Percentiles rank a stretch among this genome's conserved stretches.
Conservation (phyloP, 225 moss, liverwort and hornwort species). For the Anthoceros angustus region DNA sequence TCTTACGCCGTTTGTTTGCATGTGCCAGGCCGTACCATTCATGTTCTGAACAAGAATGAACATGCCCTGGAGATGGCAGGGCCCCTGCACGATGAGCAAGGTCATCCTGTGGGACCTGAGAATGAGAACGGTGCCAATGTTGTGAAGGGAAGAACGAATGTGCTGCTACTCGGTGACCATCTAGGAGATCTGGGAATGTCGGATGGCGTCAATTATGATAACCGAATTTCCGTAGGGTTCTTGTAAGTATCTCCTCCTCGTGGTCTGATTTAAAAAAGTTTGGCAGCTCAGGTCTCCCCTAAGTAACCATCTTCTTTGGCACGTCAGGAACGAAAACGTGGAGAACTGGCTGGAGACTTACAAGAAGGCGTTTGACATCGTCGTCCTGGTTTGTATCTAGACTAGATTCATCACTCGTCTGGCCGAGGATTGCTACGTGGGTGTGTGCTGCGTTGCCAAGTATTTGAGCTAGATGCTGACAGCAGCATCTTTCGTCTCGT, state of each 20-base stretch:
- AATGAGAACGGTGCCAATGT: constrained; percentile 30
- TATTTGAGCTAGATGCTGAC: neutral
- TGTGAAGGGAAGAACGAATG: constrained; percentile 61
- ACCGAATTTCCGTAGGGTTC: constrained; percentile 61
- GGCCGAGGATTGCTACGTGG: neutral
- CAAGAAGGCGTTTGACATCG: constrained; percentile 54
- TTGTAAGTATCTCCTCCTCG: constrained; percentile 22
- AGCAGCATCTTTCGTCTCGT: neutral
- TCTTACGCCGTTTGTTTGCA: neutral
- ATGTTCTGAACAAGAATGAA: constrained; percentile 67
- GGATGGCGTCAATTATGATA: constrained; percentile 51
- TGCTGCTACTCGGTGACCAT: constrained; percentile 63
- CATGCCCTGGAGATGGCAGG: constrained; percentile 71
- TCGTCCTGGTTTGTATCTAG: constrained; percentile 32
- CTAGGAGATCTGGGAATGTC: constrained; percentile 85
- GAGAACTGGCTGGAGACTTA: constrained; percentile 57
- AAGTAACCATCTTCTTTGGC: neutral
- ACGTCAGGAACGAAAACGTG: constrained; percentile 46
- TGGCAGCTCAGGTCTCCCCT: neutral
- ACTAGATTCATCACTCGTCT: neutral
- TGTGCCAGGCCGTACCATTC: constrained; percentile 40
- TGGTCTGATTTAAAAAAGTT: neutral
- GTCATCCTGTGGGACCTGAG: constrained; percentile 22
- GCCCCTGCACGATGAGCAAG: constrained; percentile 44
- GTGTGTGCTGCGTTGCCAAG: too few relatives aligned